These are phyloP conservation scores for Fusarium stilboides DNA, from an alignment of 2,329 filamentous ascomycete genomes.

Conservation along the genomic window DNA sequence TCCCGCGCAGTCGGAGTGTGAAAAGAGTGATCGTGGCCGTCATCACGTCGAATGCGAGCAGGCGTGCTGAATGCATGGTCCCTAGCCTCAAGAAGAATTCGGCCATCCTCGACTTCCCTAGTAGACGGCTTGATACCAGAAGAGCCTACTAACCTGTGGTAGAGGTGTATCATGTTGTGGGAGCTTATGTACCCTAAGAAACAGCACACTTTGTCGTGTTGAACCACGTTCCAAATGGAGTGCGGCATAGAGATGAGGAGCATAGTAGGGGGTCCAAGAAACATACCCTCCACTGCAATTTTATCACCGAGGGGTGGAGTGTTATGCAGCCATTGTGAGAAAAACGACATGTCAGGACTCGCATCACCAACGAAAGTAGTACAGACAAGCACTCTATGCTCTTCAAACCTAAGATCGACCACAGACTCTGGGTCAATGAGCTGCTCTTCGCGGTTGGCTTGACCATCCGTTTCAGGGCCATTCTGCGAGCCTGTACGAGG, in stretches of 20 bases:
- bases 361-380: conserved; percentile 77
- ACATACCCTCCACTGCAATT: conserved; percentile 77
- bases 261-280: conserved; percentile 76
- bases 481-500: conserved; percentile 50
- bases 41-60: conserved; percentile 51
- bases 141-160: conserved; percentile 69
- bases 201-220: conserved; percentile 77
- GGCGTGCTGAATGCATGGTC: conserved; percentile 60
- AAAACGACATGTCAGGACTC: conserved; percentile 76
- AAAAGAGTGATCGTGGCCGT: conserved; percentile 48
- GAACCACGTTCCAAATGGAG: conserved; percentile 74
- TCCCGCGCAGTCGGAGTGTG: conserved; percentile 48
- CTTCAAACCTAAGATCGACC: conserved; percentile 72
- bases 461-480: conserved; percentile 47
- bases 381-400: conserved; percentile 75
- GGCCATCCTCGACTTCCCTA: conserved; percentile 71
- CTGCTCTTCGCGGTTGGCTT: conserved; percentile 55
- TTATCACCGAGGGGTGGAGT: conserved; percentile 70
- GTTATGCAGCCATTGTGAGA: conserved; percentile 76
- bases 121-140: conserved; percentile 62
- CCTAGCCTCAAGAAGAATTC: conserved; percentile 69
- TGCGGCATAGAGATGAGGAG: conserved; percentile 77
- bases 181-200: conserved; percentile 77
- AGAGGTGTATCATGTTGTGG: conserved; percentile 76
- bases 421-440: conserved; percentile 65